These are phyloP conservation scores for Stagonosporopsis vannaccii DNA, from an alignment of 2,329 filamentous ascomycete species.

Conservation along the genomic window DNA sequence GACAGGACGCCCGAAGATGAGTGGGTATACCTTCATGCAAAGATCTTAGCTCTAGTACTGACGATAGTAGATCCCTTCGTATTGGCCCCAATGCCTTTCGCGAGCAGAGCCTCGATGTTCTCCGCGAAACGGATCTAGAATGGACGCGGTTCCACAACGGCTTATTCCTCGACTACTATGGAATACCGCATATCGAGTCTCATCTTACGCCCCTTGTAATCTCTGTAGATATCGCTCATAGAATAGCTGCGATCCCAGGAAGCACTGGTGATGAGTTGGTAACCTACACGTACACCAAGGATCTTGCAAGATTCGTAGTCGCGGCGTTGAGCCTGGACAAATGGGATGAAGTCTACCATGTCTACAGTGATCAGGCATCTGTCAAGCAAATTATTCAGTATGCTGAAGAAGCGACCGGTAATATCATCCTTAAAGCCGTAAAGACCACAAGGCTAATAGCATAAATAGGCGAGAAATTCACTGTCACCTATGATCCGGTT, in stretches of 20 bases:
- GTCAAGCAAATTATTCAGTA: slow-evolving; percentile 54
- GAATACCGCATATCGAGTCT: slow-evolving; percentile 30
- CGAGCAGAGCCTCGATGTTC: slow-evolving; percentile 16
- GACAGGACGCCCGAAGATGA: slow-evolving; percentile 20
- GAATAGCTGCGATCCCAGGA: slow-evolving; percentile 27
- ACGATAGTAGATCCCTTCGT: slow-evolving; percentile 7
- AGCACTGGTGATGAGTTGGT: slow-evolving; percentile 20
- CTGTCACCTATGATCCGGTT: slow-evolving; percentile 22
- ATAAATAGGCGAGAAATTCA: slow-evolving; percentile 39
- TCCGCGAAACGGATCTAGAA: slow-evolving; percentile 33
- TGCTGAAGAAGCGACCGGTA: slow-evolving; percentile 50
- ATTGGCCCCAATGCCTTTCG: slow-evolving; percentile 16
- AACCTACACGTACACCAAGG: slow-evolving; percentile 28
- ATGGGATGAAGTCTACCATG: slow-evolving; percentile 45
- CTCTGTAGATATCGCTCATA: slow-evolving; percentile 25
- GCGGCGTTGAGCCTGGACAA: slow-evolving; percentile 17
- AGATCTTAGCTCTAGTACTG: background rate
- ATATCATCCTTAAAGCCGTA: background rate
- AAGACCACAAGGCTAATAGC: background rate
- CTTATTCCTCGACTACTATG: slow-evolving; percentile 43
- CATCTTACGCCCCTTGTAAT: slow-evolving; percentile 24
- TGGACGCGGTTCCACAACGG: slow-evolving; percentile 38
- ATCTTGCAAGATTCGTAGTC: slow-evolving; percentile 27
- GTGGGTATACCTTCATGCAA: slow-evolving; percentile 3
- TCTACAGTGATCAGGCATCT: slow-evolving; percentile 52